A percentile compares a stretch with the other conserved stretches of the same genome.
phyloP scores from a whole-genome alignment of 768 basidiomycete species.

The Cystobasidiopsis lactophilus region DNA sequence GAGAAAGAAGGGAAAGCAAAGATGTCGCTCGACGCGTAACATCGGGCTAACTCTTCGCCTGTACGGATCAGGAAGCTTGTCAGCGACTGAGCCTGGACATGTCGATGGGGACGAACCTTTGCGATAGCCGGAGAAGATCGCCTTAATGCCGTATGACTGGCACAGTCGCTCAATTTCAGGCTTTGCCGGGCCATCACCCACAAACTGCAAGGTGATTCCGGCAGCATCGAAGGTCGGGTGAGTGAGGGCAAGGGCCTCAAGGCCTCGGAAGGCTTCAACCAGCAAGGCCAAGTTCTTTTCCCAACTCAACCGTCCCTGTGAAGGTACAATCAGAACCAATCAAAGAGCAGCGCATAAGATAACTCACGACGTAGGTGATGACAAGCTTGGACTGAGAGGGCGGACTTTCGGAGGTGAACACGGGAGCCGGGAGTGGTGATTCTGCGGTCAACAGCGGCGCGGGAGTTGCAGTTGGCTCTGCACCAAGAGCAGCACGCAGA shows the following conservation, averaged over 20 bases:
- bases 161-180: constrained; percentile 23
- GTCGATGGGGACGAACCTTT: neutral
- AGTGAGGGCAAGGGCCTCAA: constrained; percentile 8
- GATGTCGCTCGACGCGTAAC: constrained; percentile 29
- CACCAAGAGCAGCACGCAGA: constrained; percentile 15
- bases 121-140: constrained; percentile 4
- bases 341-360: too few relatives aligned
- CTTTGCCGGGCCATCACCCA: constrained; percentile 29
- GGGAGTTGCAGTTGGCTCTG: neutral
- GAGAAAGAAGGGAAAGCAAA: constrained; percentile 29
- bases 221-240: neutral
- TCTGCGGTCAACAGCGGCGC: constrained; percentile 2
- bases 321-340: too few relatives aligned
- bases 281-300: constrained; percentile 31
- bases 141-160: constrained; percentile 21
- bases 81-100: constrained; percentile 25
- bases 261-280: constrained; percentile 24
- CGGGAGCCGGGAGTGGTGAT: constrained; percentile 2
- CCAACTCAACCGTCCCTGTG: constrained; percentile 25
- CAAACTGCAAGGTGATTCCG: constrained; percentile 25
- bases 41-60: constrained; percentile 26
- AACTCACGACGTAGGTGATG: constrained; percentile 1
- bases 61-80: constrained; percentile 15
- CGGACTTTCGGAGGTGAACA: neutral
- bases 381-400: neutral